These are phyloP conservation scores for Sarocladium brachiariae DNA, from an alignment of 2,329 filamentous ascomycete genomes.

Conservation along the genomic window DNA sequence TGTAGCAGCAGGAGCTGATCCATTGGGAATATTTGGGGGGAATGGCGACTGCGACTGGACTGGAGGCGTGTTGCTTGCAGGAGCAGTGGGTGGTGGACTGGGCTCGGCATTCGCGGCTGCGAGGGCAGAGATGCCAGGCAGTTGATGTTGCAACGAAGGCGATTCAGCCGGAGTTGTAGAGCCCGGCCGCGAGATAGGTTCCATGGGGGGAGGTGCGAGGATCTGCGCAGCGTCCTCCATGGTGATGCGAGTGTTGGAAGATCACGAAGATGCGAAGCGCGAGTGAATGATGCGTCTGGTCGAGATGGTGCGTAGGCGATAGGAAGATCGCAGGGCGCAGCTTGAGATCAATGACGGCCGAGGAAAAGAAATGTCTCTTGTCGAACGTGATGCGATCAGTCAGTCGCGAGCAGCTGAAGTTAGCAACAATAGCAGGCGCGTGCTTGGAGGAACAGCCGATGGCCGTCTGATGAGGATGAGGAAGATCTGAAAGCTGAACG, in stretches of 20 bases:
- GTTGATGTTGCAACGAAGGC: constrained; percentile 29
- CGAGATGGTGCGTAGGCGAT: background rate
- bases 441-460: background rate
- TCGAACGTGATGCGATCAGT: background rate
- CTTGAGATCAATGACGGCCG: background rate
- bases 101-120: constrained; percentile 32
- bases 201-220: constrained; percentile 32
- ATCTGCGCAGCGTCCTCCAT: constrained; percentile 22
- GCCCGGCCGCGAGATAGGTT: constrained; percentile 43
- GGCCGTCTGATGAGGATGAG: no score
- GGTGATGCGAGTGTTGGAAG: background rate
- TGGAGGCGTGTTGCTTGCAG: background rate
- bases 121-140: constrained; percentile 34
- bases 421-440: background rate
- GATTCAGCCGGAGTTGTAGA: constrained; percentile 42
- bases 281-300: background rate
- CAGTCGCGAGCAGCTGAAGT: background rate
- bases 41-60: constrained; percentile 4
- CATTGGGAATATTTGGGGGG: constrained; percentile 15
- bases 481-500: background rate
- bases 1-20: constrained; percentile 26
- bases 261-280: background rate
- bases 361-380: background rate
- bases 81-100: background rate
- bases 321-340: background rate